phyloP scores from a whole-genome alignment of 768 basidiomycete species.

The Phylloporus sp. region DNA sequence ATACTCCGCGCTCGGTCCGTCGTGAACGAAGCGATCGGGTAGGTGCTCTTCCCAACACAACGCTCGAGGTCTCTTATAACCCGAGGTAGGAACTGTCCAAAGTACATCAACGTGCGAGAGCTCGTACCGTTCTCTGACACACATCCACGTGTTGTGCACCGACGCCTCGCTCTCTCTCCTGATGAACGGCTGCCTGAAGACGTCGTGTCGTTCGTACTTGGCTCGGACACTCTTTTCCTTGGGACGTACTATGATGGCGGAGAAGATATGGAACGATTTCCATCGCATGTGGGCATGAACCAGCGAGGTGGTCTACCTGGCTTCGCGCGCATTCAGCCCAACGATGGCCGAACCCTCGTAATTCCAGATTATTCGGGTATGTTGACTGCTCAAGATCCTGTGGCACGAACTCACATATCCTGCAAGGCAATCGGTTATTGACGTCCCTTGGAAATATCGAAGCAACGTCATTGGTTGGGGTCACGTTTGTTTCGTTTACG shows the following conservation, averaged over 20 bases:
- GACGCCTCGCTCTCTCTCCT: conserved; percentile 30
- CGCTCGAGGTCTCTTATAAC: background rate
- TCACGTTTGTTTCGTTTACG: conserved; percentile 52
- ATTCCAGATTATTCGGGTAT: conserved; percentile 61
- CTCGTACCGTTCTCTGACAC: conserved; percentile 41
- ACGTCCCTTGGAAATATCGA: conserved; percentile 65
- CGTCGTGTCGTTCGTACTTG: conserved; percentile 45
- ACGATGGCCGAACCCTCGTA: conserved; percentile 51
- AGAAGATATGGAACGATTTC: conserved; percentile 35
- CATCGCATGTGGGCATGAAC: conserved; percentile 65
- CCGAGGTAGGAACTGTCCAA: conserved; percentile 70
- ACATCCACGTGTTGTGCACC: conserved; percentile 36
- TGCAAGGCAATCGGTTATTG: conserved; percentile 56
- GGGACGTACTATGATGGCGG: conserved; percentile 49
- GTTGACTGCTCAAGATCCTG: background rate
- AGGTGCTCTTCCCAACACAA: conserved; percentile 15
- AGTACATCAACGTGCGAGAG: conserved; percentile 60
- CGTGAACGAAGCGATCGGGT: conserved; percentile 62
- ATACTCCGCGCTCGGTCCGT: conserved; percentile 33
- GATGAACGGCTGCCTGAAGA: conserved; percentile 47
- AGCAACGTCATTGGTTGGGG: conserved; percentile 50
- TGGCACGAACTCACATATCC: background rate
- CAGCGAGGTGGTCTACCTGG: conserved; percentile 61
- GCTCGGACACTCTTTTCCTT: conserved; percentile 54
- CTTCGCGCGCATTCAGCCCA: conserved; percentile 53